A percentile compares a stretch with the other conserved stretches of the same genome.
phyloP scores from a whole-genome alignment of 2,329 filamentous ascomycete genomes.

The Penicillium oxalicum region DNA sequence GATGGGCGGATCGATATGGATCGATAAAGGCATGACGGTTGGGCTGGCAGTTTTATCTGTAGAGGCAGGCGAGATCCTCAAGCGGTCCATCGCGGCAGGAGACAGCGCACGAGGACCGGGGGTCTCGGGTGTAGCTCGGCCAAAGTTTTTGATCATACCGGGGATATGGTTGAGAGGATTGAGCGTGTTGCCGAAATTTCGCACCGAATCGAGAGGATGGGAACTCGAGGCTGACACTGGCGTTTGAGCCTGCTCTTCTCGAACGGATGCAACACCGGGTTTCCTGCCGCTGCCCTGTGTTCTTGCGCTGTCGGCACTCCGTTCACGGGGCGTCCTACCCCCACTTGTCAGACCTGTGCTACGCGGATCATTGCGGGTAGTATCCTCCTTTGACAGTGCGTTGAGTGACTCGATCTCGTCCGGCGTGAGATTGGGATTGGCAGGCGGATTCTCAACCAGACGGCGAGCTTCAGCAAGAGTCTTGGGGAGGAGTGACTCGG shows the following conservation, averaged over 20 bases:
- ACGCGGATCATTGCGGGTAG: slow-evolving; percentile 32
- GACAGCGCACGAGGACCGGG: slow-evolving; percentile 40
- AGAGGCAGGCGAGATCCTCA: slow-evolving; percentile 23
- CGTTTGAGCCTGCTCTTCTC: slow-evolving; percentile 19
- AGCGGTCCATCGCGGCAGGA: slow-evolving; percentile 37
- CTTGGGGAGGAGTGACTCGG: slow-evolving; percentile 60
- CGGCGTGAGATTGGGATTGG: slow-evolving; percentile 45
- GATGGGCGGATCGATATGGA: slow-evolving; percentile 53
- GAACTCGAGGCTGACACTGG: slow-evolving; percentile 22
- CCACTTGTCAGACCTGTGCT: slow-evolving; percentile 64
- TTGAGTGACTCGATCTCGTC: slow-evolving; percentile 51
- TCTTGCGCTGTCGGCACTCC: slow-evolving; percentile 63
- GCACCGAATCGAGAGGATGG: slow-evolving; percentile 72
- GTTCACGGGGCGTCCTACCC: slow-evolving; percentile 58
- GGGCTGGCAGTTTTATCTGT: slow-evolving; percentile 13
- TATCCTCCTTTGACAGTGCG: slow-evolving; percentile 26
- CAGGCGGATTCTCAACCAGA: slow-evolving; percentile 60
- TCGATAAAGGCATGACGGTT: slow-evolving; percentile 2
- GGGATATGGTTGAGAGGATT: slow-evolving; percentile 78
- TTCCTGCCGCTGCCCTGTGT: slow-evolving; percentile 38
- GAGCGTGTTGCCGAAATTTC: slow-evolving; percentile 70
- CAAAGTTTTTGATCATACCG: slow-evolving; percentile 72
- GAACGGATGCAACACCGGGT: slow-evolving; percentile 25
- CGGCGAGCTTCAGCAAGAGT: slow-evolving; percentile 90
- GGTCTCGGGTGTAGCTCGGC: slow-evolving; percentile 42